Evolutionary conservation across 2,329 filamentous ascomycete species (phyloP).

Genomic region (Colletotrichum chlorophyti): DNA sequence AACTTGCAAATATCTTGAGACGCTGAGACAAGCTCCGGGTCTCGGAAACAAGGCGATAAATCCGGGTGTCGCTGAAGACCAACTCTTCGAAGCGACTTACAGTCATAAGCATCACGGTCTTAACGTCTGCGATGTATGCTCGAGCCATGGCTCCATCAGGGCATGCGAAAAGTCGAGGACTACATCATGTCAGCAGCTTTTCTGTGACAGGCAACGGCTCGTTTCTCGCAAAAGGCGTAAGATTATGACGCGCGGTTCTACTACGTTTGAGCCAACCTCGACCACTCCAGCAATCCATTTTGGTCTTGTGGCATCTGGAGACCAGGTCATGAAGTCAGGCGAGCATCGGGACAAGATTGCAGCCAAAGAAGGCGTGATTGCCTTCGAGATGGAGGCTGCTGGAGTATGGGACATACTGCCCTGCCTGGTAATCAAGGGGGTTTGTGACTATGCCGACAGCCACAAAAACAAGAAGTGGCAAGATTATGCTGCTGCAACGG

Average conservation of each 20-base stretch:
- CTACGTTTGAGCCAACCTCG: not conserved
- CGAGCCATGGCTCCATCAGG: fast-evolving
- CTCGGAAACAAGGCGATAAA: constrained; percentile 18
- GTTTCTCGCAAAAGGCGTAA: constrained; percentile 4
- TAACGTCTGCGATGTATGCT: not conserved
- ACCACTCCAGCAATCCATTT: constrained; percentile 36
- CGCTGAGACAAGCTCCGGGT: not conserved
- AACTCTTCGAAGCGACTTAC: constrained; percentile 38
- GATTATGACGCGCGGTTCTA: no score
- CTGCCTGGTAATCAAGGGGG: constrained; percentile 43
- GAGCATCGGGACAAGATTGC: constrained; percentile 42
- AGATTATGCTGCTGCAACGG: constrained; percentile 44
- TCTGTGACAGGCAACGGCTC: constrained; percentile 29
- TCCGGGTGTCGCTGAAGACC: constrained; percentile 38
- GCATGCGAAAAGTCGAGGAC: constrained; percentile 32
- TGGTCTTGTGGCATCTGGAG: constrained; percentile 44
- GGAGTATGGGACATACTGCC: constrained; percentile 39
- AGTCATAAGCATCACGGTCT: constrained; percentile 38
- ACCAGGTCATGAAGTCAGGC: constrained; percentile 45
- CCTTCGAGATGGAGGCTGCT: constrained; percentile 44
- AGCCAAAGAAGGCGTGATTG: constrained; percentile 30
- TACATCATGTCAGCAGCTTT: constrained; percentile 32
- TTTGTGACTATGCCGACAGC: constrained; percentile 48
- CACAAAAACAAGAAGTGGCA: constrained; percentile 49
- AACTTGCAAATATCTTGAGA: not conserved